phyloP scores from a whole-genome alignment of 2,329 filamentous ascomycete genomes.

The Hymenoscyphus fraxineus region DNA sequence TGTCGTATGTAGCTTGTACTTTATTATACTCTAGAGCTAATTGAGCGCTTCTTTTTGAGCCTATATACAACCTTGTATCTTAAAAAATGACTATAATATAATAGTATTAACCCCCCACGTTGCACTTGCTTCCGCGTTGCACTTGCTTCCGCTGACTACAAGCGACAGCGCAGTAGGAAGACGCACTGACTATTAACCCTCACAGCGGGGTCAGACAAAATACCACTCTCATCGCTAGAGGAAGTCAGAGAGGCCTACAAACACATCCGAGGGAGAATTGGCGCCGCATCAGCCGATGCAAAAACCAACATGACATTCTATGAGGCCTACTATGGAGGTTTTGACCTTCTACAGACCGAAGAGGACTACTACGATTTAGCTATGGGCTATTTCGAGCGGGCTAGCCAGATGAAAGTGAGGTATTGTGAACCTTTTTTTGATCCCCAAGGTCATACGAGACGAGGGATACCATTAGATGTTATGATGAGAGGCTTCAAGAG shows the following conservation, averaged over 20 bases:
- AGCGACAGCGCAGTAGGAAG: too few species aligned
- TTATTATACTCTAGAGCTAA: too few species aligned
- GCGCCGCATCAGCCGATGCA: conserved; percentile 14
- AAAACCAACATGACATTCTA: conserved; percentile 48
- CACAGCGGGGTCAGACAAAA: conserved; percentile 12
- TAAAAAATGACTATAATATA: too few species aligned
- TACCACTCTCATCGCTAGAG: conserved; percentile 15
- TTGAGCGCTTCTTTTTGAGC: too few species aligned
- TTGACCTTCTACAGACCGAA: conserved; percentile 60
- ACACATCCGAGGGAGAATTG: conserved; percentile 19
- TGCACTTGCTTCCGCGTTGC: too few species aligned
- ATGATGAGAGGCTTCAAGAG: conserved; percentile 59
- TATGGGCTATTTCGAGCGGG: conserved; percentile 64
- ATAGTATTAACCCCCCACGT: too few species aligned
- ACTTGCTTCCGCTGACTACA: too few species aligned
- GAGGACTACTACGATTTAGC: conserved; percentile 70
- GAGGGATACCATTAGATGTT: conserved; percentile 58
- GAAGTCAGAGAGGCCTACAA: conserved; percentile 19
- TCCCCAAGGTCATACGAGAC: conserved; percentile 65
- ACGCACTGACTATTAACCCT: background rate
- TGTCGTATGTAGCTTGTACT: too few species aligned
- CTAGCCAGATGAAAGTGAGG: conserved; percentile 57
- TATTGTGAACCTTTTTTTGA: conserved; percentile 79
- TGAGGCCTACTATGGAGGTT: conserved; percentile 71
- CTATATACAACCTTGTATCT: too few species aligned